Base-by-base conservation (phyloP, 257 asterid genomes). In the Knoxia roxburghii region DNA sequence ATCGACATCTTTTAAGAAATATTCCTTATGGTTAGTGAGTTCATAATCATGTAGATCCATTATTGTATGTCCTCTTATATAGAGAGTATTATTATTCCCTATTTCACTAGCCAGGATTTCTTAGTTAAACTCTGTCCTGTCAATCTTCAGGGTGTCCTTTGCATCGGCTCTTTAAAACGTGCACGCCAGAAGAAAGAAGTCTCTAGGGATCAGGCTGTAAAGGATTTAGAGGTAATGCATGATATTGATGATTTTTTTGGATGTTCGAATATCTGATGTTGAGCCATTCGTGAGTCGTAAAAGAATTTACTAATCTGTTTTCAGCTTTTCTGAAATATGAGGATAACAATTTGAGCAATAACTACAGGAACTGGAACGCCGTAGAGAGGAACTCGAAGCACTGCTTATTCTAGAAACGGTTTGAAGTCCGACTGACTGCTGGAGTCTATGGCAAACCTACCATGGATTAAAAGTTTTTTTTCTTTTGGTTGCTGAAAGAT, bases 101-200 rank as follows among this genome's bases (percentile, higher is more conserved):
- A 1, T 7, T 32, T 52, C 35, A 35, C 23, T 37, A 37, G 32
- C 48, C 52, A 3, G n/a, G 35, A n/a, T n/a, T n/a, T n/a, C n/a
- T 21, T 26, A 12, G 45, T 53, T 43, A 37, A 24, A n/a, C 24
- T 29, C 26, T 62, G 17, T 33, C 52, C 21, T 67, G 27, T 37
- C n/a, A 58, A 10, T 32, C 72, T 68, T 27, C 63, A 90, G 99
- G 99, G 97, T 65, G 7, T 93, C 35, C 73, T 90, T 37, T 90
- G 97, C 87, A 84, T 90, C 64, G 99, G 99, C 49, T 54, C 76
- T 75, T 69, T 90, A 75, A 90, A 90, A 79, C 99, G 96, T 72
- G 82, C 95, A 76, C 99, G 89, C 46, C 86, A 77, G 84, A 89
- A 74, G 72, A 80, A 81, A 78, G 89, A 85, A 75, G 1, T 84